Base-by-base conservation (phyloP, 2,329 filamentous ascomycete genomes). In the Penicillium sp. region DNA sequence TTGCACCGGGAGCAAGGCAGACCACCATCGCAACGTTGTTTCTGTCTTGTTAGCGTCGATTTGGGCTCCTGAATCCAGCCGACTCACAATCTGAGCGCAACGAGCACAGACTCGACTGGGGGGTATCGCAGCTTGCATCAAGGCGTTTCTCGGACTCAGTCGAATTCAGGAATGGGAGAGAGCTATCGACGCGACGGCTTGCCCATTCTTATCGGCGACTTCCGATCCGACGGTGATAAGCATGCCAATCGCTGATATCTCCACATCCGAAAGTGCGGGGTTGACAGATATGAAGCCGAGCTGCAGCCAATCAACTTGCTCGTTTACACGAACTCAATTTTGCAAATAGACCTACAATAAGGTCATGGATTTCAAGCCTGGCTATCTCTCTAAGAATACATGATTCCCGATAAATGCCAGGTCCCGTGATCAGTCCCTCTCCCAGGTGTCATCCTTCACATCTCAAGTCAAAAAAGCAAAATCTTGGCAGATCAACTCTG, bases 11-110 rank as follows among this genome's bases (percentile, higher is more conserved):
- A 62, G 26, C 68, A 70, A 8, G 68, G 67, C 7, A 51, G 29
- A 3, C 49, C 57, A 5, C 68, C 68, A 35, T 69, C 67, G 54
- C 68, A 70, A 53, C 65, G 61, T 63, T 70, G 68, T 62, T 70
- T 70, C 65, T 66, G 24, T n/a, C 14, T 21, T 26, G 44, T 55
- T 31, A 31, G 37, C 43, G 22, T 4, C 21, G 10, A 13, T 22
- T 6, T 29, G 4, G 33, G 10, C n/a, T 16, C 5, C 16, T 4
- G n/a, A 14, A 10, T 26, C 19, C 10, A 3, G 19, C 26, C 46
- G 14, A 31, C 60, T 54, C 7, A 61, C 60, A 26, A 63, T 61
- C 4, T 54, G 60, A 14, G 60, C 54, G 39, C 60, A 63, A 24
- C 56, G 58, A 51, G 58, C 60, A 59, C 60, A 63, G 52, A 63